phyloP scores from a whole-genome alignment of 192 early-diverging fungal species.

The Rhizoclosmatium sp. region DNA sequence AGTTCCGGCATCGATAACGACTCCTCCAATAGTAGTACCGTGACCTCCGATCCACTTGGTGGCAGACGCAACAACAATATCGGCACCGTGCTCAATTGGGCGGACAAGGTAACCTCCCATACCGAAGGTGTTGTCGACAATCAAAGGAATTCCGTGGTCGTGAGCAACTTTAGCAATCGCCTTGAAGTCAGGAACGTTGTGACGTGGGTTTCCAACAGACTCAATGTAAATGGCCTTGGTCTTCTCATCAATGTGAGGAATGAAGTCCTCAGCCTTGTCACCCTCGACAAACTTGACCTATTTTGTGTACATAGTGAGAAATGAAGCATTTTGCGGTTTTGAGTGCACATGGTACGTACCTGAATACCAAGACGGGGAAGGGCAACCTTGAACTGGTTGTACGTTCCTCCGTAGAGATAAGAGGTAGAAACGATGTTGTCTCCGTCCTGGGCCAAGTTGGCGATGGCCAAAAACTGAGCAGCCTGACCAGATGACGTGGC shows the following conservation, averaged over 20 bases:
- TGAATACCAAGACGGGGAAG: constrained; percentile 86
- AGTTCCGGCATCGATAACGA: constrained; percentile 86
- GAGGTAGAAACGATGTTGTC: constrained; percentile 88
- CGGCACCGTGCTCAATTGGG: constrained; percentile 95
- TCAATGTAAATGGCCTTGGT: constrained; percentile 93
- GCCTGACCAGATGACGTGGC: constrained; percentile 82
- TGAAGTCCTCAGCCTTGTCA: constrained; percentile 80
- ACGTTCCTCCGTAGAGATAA: constrained; percentile 64
- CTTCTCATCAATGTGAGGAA: constrained; percentile 81
- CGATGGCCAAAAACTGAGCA: constrained; percentile 84
- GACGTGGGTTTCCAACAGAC: constrained; percentile 90
- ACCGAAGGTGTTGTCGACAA: constrained; percentile 98
- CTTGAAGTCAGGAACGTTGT: constrained; percentile 87
- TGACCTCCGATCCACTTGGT: constrained; percentile 94
- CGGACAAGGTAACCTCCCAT: constrained; percentile 78
- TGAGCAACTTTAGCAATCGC: constrained; percentile 85
- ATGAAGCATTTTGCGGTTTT: constrained; percentile 74
- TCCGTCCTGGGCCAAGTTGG: constrained; percentile 78
- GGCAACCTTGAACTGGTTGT: constrained; percentile 84
- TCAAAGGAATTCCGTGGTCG: constrained; percentile 81
- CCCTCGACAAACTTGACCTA: constrained; percentile 76
- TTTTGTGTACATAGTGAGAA: constrained; percentile 82
- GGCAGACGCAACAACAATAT: constrained; percentile 92
- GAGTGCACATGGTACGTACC: no score
- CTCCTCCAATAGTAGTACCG: constrained; percentile 91